Conservation (phyloP, 1,284 basidiomycete species). For the Sparassis latifolia region DNA sequence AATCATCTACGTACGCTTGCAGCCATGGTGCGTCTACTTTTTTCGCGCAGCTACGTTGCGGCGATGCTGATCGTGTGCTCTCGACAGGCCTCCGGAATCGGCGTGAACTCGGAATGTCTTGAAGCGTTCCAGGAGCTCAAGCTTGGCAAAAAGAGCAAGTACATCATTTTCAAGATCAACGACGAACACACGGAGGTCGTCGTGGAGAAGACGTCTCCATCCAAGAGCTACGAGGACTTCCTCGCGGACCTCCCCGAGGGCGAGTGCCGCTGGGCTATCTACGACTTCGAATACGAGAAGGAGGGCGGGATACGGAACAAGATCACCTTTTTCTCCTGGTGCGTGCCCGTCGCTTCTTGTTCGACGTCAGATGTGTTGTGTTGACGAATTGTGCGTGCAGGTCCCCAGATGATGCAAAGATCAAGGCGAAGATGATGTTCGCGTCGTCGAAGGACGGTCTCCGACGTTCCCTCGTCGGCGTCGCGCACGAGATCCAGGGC, state of each 20-base stretch:
- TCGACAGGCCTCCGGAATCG: slow-evolving; percentile 67
- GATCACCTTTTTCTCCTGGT: slow-evolving; percentile 85
- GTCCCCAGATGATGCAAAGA: slow-evolving; percentile 83
- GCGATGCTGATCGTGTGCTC: slow-evolving; percentile 1
- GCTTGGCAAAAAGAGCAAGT: slow-evolving; percentile 78
- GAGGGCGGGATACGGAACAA: slow-evolving; percentile 87
- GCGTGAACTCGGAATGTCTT: slow-evolving; percentile 56
- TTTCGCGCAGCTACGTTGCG: slow-evolving; percentile 16
- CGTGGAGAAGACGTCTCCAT: slow-evolving; percentile 54
- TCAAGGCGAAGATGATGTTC: slow-evolving; percentile 94
- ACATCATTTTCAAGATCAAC: slow-evolving; percentile 81
- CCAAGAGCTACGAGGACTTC: slow-evolving; percentile 70
- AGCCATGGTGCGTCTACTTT: slow-evolving; percentile 19
- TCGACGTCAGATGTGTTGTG: slow-evolving; percentile 4
- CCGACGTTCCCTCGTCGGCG: slow-evolving; percentile 64
- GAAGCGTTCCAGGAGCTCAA: slow-evolving; percentile 72
- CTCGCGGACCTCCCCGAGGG: slow-evolving; percentile 66
- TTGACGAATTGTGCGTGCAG: slow-evolving; percentile 34
- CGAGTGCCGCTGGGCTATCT: slow-evolving; percentile 87
- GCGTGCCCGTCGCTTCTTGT: slow-evolving; percentile 22
- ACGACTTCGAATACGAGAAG: slow-evolving; percentile 86
- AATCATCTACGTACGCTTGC: not conserved
- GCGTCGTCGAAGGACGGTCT: slow-evolving; percentile 90
- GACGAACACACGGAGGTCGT: slow-evolving; percentile 67
- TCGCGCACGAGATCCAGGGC: slow-evolving; percentile 81